Conservation (phyloP, 192 early-diverging fungal species). For the Coemansia sp. region DNA sequence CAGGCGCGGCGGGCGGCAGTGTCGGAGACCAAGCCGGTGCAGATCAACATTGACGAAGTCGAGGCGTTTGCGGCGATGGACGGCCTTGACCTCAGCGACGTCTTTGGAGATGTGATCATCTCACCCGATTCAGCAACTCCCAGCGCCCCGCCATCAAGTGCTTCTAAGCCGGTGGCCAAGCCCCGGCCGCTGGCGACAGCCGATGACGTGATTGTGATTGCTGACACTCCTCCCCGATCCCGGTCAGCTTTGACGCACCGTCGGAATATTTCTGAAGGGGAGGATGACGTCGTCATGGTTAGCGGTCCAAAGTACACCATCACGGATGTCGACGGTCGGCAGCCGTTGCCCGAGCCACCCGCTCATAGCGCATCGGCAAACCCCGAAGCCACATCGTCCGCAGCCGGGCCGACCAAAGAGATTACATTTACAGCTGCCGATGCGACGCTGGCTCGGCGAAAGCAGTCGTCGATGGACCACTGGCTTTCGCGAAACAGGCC, state of each 20-base stretch:
- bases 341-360: no score
- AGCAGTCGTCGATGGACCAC: slow-evolving; percentile 30
- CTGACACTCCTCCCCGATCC: background rate
- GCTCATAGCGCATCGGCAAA: no score
- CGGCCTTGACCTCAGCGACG: slow-evolving; percentile 22
- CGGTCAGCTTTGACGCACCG: background rate
- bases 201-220: background rate
- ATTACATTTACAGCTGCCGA: slow-evolving; percentile 15
- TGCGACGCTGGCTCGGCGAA: background rate
- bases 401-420: background rate
- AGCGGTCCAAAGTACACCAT: background rate
- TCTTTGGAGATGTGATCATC: slow-evolving; percentile 8
- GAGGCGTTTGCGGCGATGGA: slow-evolving; percentile 32
- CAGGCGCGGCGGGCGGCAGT: slow-evolving; percentile 16
- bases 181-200: background rate
- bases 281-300: background rate
- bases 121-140: background rate
- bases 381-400: background rate
- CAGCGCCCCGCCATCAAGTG: background rate
- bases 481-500: slow-evolving; percentile 13
- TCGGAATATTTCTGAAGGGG: background rate
- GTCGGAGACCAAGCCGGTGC: slow-evolving; percentile 24
- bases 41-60: slow-evolving; percentile 36
- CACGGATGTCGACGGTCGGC: no score
- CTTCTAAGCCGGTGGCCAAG: background rate